These are phyloP conservation scores for Colletotrichum liaoningense DNA, from an alignment of 2,329 filamentous ascomycete species.

Conservation along the genomic window DNA sequence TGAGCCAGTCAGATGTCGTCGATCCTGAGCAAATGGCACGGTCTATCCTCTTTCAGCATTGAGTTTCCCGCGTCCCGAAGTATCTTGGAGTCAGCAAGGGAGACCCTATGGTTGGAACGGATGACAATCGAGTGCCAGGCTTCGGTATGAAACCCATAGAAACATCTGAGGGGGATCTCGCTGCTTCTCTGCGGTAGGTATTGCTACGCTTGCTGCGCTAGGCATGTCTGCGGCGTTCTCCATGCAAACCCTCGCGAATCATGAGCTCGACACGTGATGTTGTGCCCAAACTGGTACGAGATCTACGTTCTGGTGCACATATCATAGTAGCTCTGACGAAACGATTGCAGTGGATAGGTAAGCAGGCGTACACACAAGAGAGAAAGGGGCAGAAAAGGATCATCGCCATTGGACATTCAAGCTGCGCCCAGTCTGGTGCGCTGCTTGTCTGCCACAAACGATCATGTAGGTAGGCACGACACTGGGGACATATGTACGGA, in stretches of 20 bases:
- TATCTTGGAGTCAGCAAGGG: background rate
- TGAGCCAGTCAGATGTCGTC: conserved; percentile 26
- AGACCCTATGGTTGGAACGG: background rate
- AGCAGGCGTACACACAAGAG: background rate
- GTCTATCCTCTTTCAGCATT: background rate
- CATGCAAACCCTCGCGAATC: conserved; percentile 18
- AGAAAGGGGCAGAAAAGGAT: background rate
- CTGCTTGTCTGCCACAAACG: background rate
- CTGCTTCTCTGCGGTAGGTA: background rate
- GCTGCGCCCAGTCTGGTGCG: background rate
- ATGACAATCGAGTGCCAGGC: background rate
- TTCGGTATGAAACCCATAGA: background rate
- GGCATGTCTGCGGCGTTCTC: background rate
- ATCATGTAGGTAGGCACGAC: background rate
- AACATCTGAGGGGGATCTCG: background rate
- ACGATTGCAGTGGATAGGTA: background rate
- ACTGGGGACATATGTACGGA: conserved; percentile 12
- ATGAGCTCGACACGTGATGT: conserved; percentile 22
- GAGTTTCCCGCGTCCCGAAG: background rate
- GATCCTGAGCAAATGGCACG: conserved; percentile 20
- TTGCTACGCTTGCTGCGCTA: background rate
- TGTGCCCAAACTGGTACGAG: background rate
- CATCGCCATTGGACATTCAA: background rate
- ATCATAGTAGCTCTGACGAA: background rate
- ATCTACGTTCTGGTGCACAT: background rate